Percentiles rank a stretch among this genome's conserved stretches.
These are phyloP conservation scores for Penicillium coffeae DNA, from an alignment of 495 filamentous ascomycete genomes.

Conservation along the genomic window DNA sequence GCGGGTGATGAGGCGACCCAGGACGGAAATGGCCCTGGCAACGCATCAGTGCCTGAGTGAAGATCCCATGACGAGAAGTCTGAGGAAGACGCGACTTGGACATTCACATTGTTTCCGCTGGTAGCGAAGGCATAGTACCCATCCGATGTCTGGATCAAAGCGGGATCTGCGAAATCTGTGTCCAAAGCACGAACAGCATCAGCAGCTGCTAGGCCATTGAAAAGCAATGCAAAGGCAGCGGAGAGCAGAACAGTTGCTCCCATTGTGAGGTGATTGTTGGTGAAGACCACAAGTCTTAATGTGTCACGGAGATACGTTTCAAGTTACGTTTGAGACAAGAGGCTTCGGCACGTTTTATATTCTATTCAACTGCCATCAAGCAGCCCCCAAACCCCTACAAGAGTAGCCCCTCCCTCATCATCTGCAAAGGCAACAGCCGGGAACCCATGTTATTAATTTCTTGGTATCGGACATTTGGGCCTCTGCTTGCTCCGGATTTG, in stretches of 20 bases:
- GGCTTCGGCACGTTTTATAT: too few relatives aligned
- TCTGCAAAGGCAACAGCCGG: too few relatives aligned
- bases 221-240: neutral
- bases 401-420: too few relatives aligned
- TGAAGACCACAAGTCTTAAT: too few relatives aligned
- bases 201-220: conserved; percentile 6
- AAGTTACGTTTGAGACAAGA: too few relatives aligned
- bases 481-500: neutral
- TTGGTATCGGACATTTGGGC: neutral
- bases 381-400: too few relatives aligned
- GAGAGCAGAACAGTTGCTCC: neutral
- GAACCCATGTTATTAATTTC: too few relatives aligned
- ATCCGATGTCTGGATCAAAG: conserved; percentile 24
- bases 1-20: conserved; percentile 25
- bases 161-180: conserved; percentile 31
- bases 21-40: conserved; percentile 25
- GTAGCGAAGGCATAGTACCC: conserved; percentile 34
- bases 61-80: conserved; percentile 30
- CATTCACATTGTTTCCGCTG: conserved; percentile 18
- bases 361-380: too few relatives aligned
- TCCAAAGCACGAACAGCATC: conserved; percentile 21
- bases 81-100: conserved; percentile 18
- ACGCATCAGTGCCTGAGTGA: conserved; percentile 21
- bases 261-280: conserved; percentile 7
- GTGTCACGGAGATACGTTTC: too few relatives aligned